Evolutionary conservation across 2,329 filamentous ascomycete genomes (phyloP), one percentile per base, ranked within the genome.

Genomic region (Fusarium heterosporum): DNA sequence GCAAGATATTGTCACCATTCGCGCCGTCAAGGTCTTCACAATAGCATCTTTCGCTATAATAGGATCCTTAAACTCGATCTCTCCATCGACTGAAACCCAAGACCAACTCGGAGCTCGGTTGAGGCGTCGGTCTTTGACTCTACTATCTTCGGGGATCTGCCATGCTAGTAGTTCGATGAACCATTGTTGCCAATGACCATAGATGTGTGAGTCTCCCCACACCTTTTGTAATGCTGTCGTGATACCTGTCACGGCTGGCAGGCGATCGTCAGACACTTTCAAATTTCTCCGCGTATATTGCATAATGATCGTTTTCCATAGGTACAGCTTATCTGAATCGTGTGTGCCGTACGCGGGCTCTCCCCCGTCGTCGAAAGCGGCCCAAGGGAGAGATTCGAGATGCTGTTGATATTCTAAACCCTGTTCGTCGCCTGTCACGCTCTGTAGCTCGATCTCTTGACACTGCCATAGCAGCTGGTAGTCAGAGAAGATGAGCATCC

Each of bases 351-450:
- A 61, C 0, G 36, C 55, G 0, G 56, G 34, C 0, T 60, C 56
- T 0, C 25, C 29, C 0, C 19, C 25, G 0, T 61, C 34, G 0
- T 42, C 25, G 4, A 61, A 61, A 0, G 58, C 30, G 0, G 41
- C 6, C 58, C 58, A 61, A 0, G 56, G 56, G 0, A 61, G 4
- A 8, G 56, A 55, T 3, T 61, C 56, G 0, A 47, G 4, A 8
- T 6, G 7, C 0, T 61, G 58, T 0, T 38, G 58, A 0, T 61
- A 61, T 4, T 29, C 48, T 6, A 61, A 3, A 0, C 58, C 58
- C 0, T 0, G 2, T 0, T 38, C 7, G 0, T 47, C 4, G 1
- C 56, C 58, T 0, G 56, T 55, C 0, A 61, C 58, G 0, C 58
- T 61, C 6, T 29, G 58, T 0, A 61, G 9, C 0, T 55, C 36